Base-by-base conservation (phyloP, 306 rosid species). In the Neltuma alba region DNA sequence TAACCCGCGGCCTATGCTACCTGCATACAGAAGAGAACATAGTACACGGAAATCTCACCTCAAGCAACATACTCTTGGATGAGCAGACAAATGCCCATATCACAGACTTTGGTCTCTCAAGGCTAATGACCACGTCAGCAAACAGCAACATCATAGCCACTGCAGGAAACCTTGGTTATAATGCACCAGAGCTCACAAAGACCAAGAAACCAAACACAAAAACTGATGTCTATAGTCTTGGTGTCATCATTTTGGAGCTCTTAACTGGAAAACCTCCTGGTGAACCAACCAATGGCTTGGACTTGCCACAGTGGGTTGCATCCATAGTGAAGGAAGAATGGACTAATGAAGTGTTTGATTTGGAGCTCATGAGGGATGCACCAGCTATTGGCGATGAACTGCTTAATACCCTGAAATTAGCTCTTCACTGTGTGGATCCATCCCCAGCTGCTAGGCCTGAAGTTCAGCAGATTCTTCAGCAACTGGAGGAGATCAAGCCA, bases 271-370 rank as follows among this genome's bases (percentile, higher is more conserved):
- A 93, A 38, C 89, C 96, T 0, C 98, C 98, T 0, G 92, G 92
- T 0, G 98, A 93, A n/a, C 83, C 94, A 2, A 88, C 86, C 70
- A 91, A 89, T 70, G 94, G 94, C 16, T 74, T 88, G 90, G 98
- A 93, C 40, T 87, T 93, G 83, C 98, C 98, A 0, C 98, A 93
- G 27, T 93, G 94, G 94, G 98, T 93, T 62, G 98, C 97, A 0
- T 93, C 98, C 1, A 93, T 91, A 6, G 98, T 93, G 4, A 91
- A 93, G 61, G 98, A 68, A 14, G 73, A 68, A 6, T 68, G 73
- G 73, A 68, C 73, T 2, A 68, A 68, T 41, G 73, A 68, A 89
- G 98, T 0, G 91, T 93, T 93, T 54, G 98, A 93, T 73, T 86
- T 93, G 91, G 98, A 93, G 72, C 86, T 93, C 21, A 88, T 89